Percentiles rank a stretch among this genome's conserved stretches.
Evolutionary conservation across 306 rosid species (phyloP).

Genomic region (Gynostemma pentaphyllum): DNA sequence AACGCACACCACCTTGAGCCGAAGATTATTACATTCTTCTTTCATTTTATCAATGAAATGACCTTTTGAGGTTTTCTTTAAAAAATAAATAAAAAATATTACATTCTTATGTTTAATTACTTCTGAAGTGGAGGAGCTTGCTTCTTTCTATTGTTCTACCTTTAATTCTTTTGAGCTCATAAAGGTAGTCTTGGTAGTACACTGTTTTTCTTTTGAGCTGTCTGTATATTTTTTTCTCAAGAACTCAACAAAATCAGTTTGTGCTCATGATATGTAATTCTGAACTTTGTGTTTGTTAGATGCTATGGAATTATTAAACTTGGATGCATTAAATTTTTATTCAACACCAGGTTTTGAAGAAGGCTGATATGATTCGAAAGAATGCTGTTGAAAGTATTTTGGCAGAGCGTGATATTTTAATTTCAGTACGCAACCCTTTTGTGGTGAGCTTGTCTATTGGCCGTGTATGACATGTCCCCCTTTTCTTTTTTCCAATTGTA

Average conservation of each 20-base stretch:
- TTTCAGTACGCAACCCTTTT: conserved; percentile 97
- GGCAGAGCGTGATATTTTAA: conserved; percentile 97
- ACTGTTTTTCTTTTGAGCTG: neutral
- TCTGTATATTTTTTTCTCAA: neutral
- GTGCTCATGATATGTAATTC: neutral
- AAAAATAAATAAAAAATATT: no score
- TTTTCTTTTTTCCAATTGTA: conserved; percentile 1
- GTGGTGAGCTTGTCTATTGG: conserved; percentile 78
- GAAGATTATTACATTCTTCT: no score
- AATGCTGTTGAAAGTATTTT: conserved; percentile 99
- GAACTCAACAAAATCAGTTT: neutral
- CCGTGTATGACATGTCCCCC: neutral
- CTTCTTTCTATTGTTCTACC: no score
- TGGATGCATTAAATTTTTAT: neutral
- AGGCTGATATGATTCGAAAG: conserved; percentile 98
- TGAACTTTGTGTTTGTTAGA: neutral
- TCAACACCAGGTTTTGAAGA: conserved; percentile 71
- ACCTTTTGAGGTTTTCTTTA: no score
- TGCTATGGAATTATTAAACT: neutral
- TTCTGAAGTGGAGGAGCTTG: no score
- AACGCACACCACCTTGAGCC: no score
- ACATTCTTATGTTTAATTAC: no score
- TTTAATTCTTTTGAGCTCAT: no score
- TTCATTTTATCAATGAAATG: no score
- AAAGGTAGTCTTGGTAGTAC: neutral